Percentiles rank a stretch among this genome's conserved stretches.
phyloP scores from a whole-genome alignment of 345 rosid genomes.

The Arabis hirsuta region DNA sequence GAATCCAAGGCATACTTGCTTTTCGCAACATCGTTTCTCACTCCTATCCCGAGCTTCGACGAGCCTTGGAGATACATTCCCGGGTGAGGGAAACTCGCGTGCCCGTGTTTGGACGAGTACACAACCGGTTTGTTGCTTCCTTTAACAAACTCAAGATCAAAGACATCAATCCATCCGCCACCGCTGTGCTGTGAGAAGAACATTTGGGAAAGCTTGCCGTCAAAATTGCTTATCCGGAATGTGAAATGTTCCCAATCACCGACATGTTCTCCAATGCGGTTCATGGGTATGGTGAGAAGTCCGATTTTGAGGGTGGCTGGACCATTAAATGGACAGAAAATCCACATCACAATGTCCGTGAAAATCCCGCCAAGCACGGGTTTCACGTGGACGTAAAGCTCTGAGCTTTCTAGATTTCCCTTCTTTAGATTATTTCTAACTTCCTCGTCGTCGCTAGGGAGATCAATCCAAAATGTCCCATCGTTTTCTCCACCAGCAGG shows the following conservation, averaged over 20 bases:
- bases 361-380: conserved; percentile 85
- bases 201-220: conserved; percentile 67
- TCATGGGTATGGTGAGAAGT: conserved; percentile 63
- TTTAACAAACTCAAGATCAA: conserved; percentile 64
- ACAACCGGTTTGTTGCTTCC: conserved; percentile 63
- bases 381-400: conserved; percentile 86
- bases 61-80: conserved; percentile 88
- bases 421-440: conserved; percentile 47
- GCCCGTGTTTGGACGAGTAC: conserved; percentile 82
- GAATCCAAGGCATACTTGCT: conserved; percentile 71
- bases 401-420: conserved; percentile 76
- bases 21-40: conserved; percentile 65
- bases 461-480: conserved; percentile 82
- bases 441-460: conserved; percentile 63
- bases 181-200: conserved; percentile 91
- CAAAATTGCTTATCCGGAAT: conserved; percentile 74
- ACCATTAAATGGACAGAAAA: conserved; percentile 94
- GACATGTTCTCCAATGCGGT: conserved; percentile 76
- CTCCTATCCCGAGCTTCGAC: conserved; percentile 76
- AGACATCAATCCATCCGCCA: conserved; percentile 80
- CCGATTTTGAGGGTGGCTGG: conserved; percentile 83
- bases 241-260: conserved; percentile 96
- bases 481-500: conserved; percentile 79
- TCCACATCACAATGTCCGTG: conserved; percentile 92
- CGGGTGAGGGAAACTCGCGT: conserved; percentile 85